These are phyloP conservation scores for Salix koriyanagi DNA, from an alignment of 345 rosid genomes.

Conservation along the genomic window DNA sequence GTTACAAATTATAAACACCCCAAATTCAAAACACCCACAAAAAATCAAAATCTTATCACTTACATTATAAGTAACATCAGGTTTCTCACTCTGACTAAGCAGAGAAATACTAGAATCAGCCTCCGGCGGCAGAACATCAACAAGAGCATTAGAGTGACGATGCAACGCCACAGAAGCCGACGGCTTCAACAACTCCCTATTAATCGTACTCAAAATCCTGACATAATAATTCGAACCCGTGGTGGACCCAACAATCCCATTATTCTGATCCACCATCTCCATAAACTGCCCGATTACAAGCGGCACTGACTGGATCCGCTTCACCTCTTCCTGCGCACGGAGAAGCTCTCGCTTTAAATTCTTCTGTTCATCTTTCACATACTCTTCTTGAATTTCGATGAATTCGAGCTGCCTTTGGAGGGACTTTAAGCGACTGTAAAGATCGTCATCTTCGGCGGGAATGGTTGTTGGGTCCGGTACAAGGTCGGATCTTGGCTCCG, in stretches of 20 bases:
- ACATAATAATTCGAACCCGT: conserved; percentile 97
- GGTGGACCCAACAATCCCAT: conserved; percentile 99
- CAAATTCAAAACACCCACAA: neutral
- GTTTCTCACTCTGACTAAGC: conserved; percentile 96
- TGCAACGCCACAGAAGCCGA: conserved; percentile 98
- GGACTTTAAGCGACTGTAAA: conserved; percentile 67
- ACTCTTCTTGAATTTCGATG: conserved; percentile 92
- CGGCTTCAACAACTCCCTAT: conserved; percentile 86
- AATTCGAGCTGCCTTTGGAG: conserved; percentile 81
- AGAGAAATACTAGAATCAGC: conserved; percentile 97
- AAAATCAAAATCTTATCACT: conserved; percentile 3
- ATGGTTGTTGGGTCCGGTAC: neutral
- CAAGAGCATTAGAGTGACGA: conserved; percentile 95
- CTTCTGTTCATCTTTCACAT: conserved; percentile 95
- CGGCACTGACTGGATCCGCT: conserved; percentile 95
- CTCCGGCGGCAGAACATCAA: conserved; percentile 95
- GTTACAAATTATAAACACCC: neutral
- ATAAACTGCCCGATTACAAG: conserved; percentile 94
- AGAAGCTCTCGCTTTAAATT: conserved; percentile 84
- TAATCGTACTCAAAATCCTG: conserved; percentile 84
- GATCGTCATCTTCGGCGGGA: conserved; percentile 70
- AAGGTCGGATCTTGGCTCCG: conserved; percentile 14
- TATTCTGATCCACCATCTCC: conserved; percentile 99
- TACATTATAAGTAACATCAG: conserved; percentile 88
- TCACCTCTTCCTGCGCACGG: conserved; percentile 96